These are phyloP conservation scores for Litsea cubeba DNA, from an alignment of 164 flowering plant species.

Conservation along the genomic window DNA sequence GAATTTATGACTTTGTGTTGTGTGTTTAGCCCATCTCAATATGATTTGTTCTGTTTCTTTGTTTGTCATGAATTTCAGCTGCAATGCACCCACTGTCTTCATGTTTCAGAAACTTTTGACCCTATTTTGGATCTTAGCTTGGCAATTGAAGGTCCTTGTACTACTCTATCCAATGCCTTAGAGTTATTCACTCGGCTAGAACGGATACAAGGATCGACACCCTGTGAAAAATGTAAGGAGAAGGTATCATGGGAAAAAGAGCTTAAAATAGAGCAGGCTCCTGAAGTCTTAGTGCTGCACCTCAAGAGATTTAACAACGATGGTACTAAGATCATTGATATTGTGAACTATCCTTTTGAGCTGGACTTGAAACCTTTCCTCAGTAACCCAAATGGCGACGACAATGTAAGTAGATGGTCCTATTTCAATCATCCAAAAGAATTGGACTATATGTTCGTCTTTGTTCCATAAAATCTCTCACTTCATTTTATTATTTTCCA, in stretches of 20 bases:
- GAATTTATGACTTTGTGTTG: not conserved
- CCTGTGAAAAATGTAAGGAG: conserved; percentile 67
- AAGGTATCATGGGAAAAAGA: conserved; percentile 65
- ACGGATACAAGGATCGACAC: conserved; percentile 60
- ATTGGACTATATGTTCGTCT: not conserved
- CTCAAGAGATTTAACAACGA: conserved; percentile 83
- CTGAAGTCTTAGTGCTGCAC: conserved; percentile 68
- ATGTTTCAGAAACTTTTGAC: conserved; percentile 68
- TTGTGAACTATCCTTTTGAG: conserved; percentile 63
- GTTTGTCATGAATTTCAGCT: conserved; percentile 43
- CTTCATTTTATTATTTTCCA: not conserved
- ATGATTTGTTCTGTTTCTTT: not conserved
- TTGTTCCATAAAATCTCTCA: not conserved
- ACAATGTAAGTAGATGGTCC: conserved; percentile 37
- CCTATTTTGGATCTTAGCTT: conserved; percentile 70
- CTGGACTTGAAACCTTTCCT: conserved; percentile 35
- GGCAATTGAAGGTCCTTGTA: conserved; percentile 67
- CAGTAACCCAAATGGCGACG: conserved; percentile 15
- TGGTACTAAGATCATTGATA: conserved; percentile 74
- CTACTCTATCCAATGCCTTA: conserved; percentile 51
- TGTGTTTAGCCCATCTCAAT: too few relatives aligned
- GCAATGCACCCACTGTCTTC: conserved; percentile 69
- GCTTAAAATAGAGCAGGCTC: conserved; percentile 55
- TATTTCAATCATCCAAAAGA: not conserved
- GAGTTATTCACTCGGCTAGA: conserved; percentile 79